phyloP scores from a whole-genome alignment of 495 filamentous ascomycete species.

The Xylaria acuta region DNA sequence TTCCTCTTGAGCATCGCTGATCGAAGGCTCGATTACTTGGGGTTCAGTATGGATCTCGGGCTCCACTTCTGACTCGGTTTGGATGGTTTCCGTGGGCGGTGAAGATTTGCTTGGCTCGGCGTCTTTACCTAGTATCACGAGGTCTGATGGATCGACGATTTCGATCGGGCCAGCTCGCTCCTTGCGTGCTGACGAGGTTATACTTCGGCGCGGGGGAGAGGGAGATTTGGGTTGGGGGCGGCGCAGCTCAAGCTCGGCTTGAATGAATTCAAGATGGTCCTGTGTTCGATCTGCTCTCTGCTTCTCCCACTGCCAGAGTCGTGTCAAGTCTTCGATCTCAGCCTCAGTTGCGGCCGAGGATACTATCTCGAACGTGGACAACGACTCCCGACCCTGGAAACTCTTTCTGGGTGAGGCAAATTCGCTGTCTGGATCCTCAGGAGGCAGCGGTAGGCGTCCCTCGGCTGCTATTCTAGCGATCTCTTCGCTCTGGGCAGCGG shows the following conservation, averaged over 20 bases:
- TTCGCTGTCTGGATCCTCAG: conserved; percentile 50
- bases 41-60: not conserved
- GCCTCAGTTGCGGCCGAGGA: conserved; percentile 54
- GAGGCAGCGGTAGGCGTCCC: conserved; percentile 65
- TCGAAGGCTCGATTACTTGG: conserved; percentile 22
- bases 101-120: conserved; percentile 15
- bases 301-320: conserved; percentile 70
- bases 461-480: conserved; percentile 68
- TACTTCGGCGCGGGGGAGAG: conserved; percentile 30
- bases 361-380: conserved; percentile 47
- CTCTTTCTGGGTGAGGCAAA: conserved; percentile 53
- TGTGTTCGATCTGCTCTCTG: conserved; percentile 69
- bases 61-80: conserved; percentile 7
- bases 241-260: conserved; percentile 81
- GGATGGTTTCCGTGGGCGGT: not conserved
- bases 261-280: conserved; percentile 79
- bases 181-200: conserved; percentile 32
- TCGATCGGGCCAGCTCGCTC: conserved; percentile 38
- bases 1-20: conserved; percentile 26
- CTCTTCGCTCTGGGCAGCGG: conserved; percentile 62
- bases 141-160: conserved; percentile 50
- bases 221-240: conserved; percentile 54
- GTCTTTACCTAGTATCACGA: conserved; percentile 49
- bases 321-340: conserved; percentile 63
- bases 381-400: conserved; percentile 38